These are phyloP conservation scores for Saitozyma podzolica DNA, from an alignment of 768 basidiomycete genomes.

Conservation along the genomic window DNA sequence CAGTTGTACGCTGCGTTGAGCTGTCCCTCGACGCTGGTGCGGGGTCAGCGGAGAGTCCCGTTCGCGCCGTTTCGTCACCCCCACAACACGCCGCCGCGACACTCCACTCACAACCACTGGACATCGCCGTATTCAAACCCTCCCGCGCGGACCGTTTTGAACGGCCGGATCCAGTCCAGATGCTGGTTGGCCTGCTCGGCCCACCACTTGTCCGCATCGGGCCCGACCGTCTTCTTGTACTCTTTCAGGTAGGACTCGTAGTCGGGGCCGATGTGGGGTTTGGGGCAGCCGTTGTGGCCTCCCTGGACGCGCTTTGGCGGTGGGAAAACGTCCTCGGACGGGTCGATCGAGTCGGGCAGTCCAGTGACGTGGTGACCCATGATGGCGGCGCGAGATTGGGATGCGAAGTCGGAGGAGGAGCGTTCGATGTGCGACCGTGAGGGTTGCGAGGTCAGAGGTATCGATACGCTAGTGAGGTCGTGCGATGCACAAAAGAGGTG, in stretches of 20 bases:
- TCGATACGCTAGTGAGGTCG: too few species aligned
- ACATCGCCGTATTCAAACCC: conserved; percentile 82
- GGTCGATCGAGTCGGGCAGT: conserved; percentile 38
- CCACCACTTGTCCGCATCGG: conserved; percentile 84
- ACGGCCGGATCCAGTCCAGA: conserved; percentile 84
- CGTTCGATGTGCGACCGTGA: too few species aligned
- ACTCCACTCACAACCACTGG: conserved; percentile 68
- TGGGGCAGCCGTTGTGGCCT: conserved; percentile 60
- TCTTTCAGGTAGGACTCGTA: conserved; percentile 69
- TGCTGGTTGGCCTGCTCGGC: conserved; percentile 70
- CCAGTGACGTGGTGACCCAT: conserved; percentile 20
- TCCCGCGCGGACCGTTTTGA: conserved; percentile 81
- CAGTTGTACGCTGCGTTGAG: conserved; percentile 96
- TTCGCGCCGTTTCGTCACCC: background rate
- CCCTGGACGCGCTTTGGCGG: conserved; percentile 69
- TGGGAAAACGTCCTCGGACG: conserved; percentile 59
- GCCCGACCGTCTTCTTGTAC: conserved; percentile 72
- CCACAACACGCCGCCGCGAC: background rate
- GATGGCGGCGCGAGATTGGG: too few species aligned
- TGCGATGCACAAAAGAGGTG: too few species aligned
- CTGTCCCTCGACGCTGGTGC: conserved; percentile 71
- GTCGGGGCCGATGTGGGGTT: conserved; percentile 76
- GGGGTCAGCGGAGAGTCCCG: conserved; percentile 8
- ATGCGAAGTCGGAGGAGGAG: too few species aligned
- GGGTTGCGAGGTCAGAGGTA: too few species aligned